Conservation (phyloP, 169 alveolate genomes). For the Cryptosporidium xiaoi region DNA sequence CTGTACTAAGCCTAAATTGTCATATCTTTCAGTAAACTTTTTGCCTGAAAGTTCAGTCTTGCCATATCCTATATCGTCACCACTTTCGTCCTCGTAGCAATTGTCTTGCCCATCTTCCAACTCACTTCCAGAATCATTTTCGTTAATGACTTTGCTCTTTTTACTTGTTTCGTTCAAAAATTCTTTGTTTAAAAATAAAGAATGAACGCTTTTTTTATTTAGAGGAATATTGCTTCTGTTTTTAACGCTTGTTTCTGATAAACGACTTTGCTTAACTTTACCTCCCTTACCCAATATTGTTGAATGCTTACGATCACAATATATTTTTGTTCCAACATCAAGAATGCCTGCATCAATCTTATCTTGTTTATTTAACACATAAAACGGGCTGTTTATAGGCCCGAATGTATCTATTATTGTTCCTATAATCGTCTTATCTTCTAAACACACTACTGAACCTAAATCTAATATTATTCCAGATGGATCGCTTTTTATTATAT, state of each 20-base stretch:
- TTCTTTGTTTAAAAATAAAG: slow-evolving; percentile 34
- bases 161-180: not conserved
- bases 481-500: slow-evolving; percentile 54
- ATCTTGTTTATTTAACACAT: slow-evolving; percentile 39
- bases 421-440: slow-evolving; percentile 60
- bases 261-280: slow-evolving; percentile 11
- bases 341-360: not conserved
- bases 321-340: slow-evolving; percentile 42
- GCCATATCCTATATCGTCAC: slow-evolving; percentile 21
- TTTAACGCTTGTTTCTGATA: slow-evolving; percentile 1
- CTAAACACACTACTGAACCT: slow-evolving; percentile 68
- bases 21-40: slow-evolving; percentile 36
- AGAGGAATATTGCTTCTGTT: not conserved
- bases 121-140: not conserved
- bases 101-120: slow-evolving; percentile 29
- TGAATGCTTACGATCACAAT: slow-evolving; percentile 66
- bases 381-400: slow-evolving; percentile 45
- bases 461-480: slow-evolving; percentile 34
- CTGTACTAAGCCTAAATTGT: slow-evolving; percentile 27
- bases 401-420: slow-evolving; percentile 65
- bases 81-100: slow-evolving; percentile 28
- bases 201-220: not conserved
- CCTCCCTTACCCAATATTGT: slow-evolving; percentile 69
- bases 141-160: not conserved
- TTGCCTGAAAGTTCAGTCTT: not conserved